phyloP scores from a whole-genome alignment of 805 yeast species.

The Metschnikowia matae region DNA sequence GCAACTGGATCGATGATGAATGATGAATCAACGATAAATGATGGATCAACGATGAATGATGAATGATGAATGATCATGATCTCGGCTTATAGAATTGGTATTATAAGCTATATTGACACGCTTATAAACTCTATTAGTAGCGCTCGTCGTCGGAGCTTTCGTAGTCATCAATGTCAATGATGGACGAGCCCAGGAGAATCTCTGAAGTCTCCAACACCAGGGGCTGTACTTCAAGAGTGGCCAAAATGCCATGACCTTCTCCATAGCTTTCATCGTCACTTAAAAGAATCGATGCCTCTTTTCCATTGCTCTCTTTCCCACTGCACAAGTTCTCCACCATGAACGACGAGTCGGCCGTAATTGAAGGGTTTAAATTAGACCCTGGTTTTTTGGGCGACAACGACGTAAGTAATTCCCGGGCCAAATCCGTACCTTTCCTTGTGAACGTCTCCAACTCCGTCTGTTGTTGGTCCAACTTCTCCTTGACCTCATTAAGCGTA shows the following conservation, averaged over 20 bases:
- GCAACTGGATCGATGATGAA: constrained; percentile 66
- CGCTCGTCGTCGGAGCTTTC: constrained; percentile 14
- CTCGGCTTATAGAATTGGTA: too few species aligned
- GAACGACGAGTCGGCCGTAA: constrained; percentile 25
- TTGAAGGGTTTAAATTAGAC: too few species aligned
- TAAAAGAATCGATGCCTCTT: constrained; percentile 11
- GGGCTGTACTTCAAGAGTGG: background rate
- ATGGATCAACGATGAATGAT: constrained; percentile 55
- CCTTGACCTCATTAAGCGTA: constrained; percentile 16
- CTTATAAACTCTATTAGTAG: background rate
- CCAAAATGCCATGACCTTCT: background rate
- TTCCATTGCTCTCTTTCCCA: constrained; percentile 4
- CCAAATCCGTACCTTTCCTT: constrained; percentile 24
- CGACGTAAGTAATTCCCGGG: constrained; percentile 22
- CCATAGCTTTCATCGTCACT: constrained; percentile 13
- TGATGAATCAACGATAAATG: too few species aligned
- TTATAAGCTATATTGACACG: too few species aligned
- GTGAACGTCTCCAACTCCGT: constrained; percentile 23
- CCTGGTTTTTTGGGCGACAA: constrained; percentile 23
- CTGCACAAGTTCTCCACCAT: constrained; percentile 21
- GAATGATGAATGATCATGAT: constrained; percentile 24
- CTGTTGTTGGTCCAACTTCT: constrained; percentile 19
- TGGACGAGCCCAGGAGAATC: background rate
- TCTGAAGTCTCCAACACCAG: background rate
- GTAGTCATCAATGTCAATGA: constrained; percentile 25